Conservation (phyloP, 768 basidiomycete species). For the Boletus reticulatus region DNA sequence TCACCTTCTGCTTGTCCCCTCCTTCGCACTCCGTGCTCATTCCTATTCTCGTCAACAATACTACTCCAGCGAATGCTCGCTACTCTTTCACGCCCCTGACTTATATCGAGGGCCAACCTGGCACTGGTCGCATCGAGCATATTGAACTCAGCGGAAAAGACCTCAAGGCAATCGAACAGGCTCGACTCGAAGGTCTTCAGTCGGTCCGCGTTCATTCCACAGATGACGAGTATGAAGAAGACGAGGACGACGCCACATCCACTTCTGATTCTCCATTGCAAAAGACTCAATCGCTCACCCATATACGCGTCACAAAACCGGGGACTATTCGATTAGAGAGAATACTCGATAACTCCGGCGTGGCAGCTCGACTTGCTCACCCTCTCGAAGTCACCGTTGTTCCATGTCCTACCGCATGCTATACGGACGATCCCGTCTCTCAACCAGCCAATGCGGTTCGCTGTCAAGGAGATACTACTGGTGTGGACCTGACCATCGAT, state of each 20-base stretch:
- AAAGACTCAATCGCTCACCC: conserved; percentile 69
- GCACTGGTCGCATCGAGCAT: conserved; percentile 47
- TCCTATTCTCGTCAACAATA: conserved; percentile 89
- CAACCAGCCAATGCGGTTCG: conserved; percentile 45
- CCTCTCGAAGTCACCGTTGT: conserved; percentile 67
- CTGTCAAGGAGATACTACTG: conserved; percentile 67
- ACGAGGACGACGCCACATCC: conserved; percentile 37
- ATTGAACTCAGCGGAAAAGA: conserved; percentile 61
- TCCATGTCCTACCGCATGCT: conserved; percentile 79
- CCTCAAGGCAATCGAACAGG: conserved; percentile 63
- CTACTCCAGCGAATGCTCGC: conserved; percentile 63
- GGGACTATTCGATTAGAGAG: conserved; percentile 74
- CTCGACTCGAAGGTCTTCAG: conserved; percentile 52
- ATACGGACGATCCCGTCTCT: conserved; percentile 40
- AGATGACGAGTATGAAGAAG: conserved; percentile 71
- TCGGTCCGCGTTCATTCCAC: conserved; percentile 41
- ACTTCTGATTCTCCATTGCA: conserved; percentile 53
- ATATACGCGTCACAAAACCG: conserved; percentile 71
- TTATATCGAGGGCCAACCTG: conserved; percentile 37
- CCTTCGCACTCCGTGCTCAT: conserved; percentile 58
- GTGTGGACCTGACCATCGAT: conserved; percentile 56
- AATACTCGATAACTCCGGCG: conserved; percentile 65
- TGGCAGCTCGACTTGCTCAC: conserved; percentile 69
- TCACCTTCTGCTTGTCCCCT: conserved; percentile 70
- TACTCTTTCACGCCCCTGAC: conserved; percentile 75